Percentiles rank a stretch among this genome's conserved stretches.
Conservation (phyloP, 2,329 filamentous ascomycete genomes). For the Diaporthe velutina region DNA sequence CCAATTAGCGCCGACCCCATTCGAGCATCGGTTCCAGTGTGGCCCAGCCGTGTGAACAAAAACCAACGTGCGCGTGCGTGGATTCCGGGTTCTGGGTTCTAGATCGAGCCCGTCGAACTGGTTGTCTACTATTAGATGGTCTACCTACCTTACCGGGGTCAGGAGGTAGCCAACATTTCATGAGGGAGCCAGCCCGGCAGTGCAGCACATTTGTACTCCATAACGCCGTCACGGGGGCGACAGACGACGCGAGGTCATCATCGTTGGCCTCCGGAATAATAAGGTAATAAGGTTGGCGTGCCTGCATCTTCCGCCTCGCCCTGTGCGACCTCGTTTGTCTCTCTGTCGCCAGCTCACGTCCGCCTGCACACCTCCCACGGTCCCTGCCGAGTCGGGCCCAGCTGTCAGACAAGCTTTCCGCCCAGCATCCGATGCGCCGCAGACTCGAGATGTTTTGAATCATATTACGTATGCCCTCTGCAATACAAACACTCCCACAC, state of each 20-base stretch:
- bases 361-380: neutral
- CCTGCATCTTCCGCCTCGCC: slow-evolving; percentile 19
- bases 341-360: neutral
- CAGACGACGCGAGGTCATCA: neutral
- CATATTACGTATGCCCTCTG: neutral
- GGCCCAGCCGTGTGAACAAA: neutral
- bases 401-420: slow-evolving; percentile 29
- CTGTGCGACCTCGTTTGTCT: neutral
- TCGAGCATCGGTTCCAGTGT: neutral
- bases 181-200: slow-evolving; percentile 24
- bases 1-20: slow-evolving; percentile 28
- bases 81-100: neutral
- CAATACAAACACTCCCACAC: neutral
- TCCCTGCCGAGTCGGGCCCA: slow-evolving; percentile 15
- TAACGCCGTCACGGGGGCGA: neutral
- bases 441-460: neutral
- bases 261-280: slow-evolving; percentile 8
- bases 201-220: neutral
- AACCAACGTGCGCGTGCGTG: neutral
- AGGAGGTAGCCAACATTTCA: neutral
- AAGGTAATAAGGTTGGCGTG: slow-evolving; percentile 3
- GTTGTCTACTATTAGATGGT: neutral
- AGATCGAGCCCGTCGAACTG: slow-evolving; percentile 8
- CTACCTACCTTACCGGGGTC: too few relatives aligned
- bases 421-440: slow-evolving; percentile 1